Conservation (phyloP, 495 filamentous ascomycete species). For the Penicillium tannophilum region DNA sequence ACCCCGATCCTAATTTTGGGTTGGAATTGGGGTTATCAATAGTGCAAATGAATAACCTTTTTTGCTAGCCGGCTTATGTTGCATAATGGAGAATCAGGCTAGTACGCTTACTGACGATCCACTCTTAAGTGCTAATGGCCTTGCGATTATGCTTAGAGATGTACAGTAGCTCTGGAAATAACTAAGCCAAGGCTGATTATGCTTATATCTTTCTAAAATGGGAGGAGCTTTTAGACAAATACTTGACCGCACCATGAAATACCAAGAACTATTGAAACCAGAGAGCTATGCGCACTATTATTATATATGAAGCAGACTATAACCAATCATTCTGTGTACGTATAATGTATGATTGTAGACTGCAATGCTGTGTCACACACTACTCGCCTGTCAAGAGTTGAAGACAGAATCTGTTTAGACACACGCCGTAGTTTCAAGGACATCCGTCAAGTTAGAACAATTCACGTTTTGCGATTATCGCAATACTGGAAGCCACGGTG, state of each 20-base stretch:
- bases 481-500: not conserved
- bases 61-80: not conserved
- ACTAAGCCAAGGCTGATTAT: no score
- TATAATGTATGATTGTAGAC: not conserved
- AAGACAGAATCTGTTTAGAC: not conserved
- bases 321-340: no score
- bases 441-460: not conserved
- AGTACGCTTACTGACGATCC: not conserved
- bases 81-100: not conserved
- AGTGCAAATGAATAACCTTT: slow-evolving; percentile 10
- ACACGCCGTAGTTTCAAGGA: slow-evolving; percentile 6
- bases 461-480: not conserved
- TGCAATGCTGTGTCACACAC: not conserved
- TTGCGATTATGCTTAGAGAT: not conserved
- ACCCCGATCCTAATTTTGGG: slow-evolving; percentile 11
- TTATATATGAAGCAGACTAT: no score
- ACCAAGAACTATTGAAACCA: no score
- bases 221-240: not conserved
- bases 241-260: not conserved
- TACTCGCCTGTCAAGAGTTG: not conserved
- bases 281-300: no score
- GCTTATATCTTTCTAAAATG: not conserved
- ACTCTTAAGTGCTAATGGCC: not conserved
- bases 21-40: slow-evolving; percentile 6
- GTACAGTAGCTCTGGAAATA: no score